Percentiles rank a stretch among this genome's conserved stretches.
phyloP scores from a whole-genome alignment of 2,329 filamentous ascomycete species.

The Pezicula rhizophila region DNA sequence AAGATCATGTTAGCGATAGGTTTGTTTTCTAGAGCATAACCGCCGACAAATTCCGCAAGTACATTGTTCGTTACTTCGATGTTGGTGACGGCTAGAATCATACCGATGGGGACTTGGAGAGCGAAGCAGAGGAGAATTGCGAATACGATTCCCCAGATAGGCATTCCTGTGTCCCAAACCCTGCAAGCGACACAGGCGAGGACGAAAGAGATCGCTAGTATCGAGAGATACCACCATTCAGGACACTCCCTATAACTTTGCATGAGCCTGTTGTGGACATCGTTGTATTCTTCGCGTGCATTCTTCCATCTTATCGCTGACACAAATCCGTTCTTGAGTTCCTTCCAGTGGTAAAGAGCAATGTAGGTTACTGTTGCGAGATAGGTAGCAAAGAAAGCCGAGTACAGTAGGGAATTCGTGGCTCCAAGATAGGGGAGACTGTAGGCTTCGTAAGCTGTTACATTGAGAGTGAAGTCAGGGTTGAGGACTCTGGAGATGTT shows the following conservation, averaged over 20 bases:
- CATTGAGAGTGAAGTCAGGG: slow-evolving; percentile 21
- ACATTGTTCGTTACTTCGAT: slow-evolving; percentile 60
- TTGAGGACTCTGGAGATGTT: slow-evolving; percentile 22
- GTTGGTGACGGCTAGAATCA: slow-evolving; percentile 62
- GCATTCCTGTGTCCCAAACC: not conserved
- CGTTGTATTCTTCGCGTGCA: slow-evolving; percentile 31
- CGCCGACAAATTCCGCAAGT: slow-evolving; percentile 63
- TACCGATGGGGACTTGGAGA: slow-evolving; percentile 26
- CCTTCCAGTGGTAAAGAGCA: slow-evolving; percentile 54
- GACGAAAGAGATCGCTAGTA: not conserved
- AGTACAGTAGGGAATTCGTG: not conserved
- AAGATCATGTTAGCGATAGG: slow-evolving; percentile 72
- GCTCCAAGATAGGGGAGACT: not conserved
- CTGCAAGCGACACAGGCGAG: not conserved
- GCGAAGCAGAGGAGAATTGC: slow-evolving; percentile 49
- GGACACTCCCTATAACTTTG: slow-evolving; percentile 45
- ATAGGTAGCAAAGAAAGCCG: not conserved
- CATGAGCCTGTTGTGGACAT: slow-evolving; percentile 49
- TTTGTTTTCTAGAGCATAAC: slow-evolving; percentile 59
- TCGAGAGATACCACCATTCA: slow-evolving; percentile 46
- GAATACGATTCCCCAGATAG: slow-evolving; percentile 1
- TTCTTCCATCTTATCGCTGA: slow-evolving; percentile 8
- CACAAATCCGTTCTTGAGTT: slow-evolving; percentile 44
- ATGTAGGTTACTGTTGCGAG: not conserved
- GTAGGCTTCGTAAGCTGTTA: slow-evolving; percentile 4